Evolutionary conservation across 768 basidiomycete species (phyloP).

Genomic region (Mycena maculata): DNA sequence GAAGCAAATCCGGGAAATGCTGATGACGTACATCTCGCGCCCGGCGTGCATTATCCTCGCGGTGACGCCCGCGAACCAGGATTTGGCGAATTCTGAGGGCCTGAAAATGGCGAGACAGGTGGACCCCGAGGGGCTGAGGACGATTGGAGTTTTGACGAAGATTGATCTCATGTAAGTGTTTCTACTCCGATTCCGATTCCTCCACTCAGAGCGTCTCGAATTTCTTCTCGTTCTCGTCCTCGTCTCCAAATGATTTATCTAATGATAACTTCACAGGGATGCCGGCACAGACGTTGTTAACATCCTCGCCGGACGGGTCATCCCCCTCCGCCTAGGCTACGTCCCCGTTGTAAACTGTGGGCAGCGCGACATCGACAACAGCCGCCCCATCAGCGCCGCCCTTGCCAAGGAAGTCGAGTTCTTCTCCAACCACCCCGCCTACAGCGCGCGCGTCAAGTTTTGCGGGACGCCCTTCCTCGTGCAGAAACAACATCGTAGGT

Average conservation of each 20-base stretch:
- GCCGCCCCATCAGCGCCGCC: constrained; percentile 86
- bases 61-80: constrained; percentile 94
- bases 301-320: constrained; percentile 96
- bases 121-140: constrained; percentile 95
- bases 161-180: constrained; percentile 92
- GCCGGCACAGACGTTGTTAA: constrained; percentile 98
- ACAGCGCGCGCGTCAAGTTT: constrained; percentile 93
- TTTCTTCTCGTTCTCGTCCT: too few relatives aligned
- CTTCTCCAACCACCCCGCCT: constrained; percentile 95
- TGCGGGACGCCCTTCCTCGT: constrained; percentile 98
- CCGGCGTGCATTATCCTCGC: constrained; percentile 97
- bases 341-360: constrained; percentile 99
- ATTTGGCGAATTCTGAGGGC: constrained; percentile 98
- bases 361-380: constrained; percentile 94
- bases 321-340: constrained; percentile 95
- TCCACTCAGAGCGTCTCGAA: too few relatives aligned
- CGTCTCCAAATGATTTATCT: too few relatives aligned
- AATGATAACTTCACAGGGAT: constrained; percentile 68
- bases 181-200: too few relatives aligned
- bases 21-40: constrained; percentile 93
- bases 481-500: constrained; percentile 89
- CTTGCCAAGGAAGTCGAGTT: constrained; percentile 91
- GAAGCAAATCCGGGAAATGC: constrained; percentile 97
- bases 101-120: constrained; percentile 96
- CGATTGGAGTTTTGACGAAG: constrained; percentile 99